Percentiles rank a stretch among this genome's conserved stretches.
Evolutionary conservation across 176 grass and related monocot genomes (phyloP).

Genomic region (Rhynchospora tenuis): DNA sequence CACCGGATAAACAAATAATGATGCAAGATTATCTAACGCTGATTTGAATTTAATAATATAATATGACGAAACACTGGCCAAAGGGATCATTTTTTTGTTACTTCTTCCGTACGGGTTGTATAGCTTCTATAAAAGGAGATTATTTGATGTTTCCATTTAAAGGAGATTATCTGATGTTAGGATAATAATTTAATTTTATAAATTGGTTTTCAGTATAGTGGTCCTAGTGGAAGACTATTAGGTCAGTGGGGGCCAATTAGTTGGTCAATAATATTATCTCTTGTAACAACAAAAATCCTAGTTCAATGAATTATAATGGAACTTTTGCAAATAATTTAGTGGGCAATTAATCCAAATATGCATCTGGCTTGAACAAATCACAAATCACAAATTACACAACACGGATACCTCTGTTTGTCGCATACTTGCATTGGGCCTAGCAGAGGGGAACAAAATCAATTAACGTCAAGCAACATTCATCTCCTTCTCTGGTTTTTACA

Average conservation of each 20-base stretch:
- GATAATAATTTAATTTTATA: not conserved
- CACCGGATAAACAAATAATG: not conserved
- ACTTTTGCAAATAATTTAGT: too few species aligned
- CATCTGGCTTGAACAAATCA: too few species aligned
- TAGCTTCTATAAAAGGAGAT: not conserved
- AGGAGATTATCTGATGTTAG: not conserved
- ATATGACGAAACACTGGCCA: not conserved
- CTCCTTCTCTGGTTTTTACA: not conserved
- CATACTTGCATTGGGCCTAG: not conserved
- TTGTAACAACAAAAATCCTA: not conserved
- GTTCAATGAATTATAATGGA: not conserved
- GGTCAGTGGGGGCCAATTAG: not conserved
- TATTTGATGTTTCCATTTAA: not conserved
- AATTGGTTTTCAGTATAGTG: not conserved
- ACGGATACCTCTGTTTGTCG: not conserved
- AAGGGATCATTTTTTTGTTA: not conserved
- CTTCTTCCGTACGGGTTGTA: not conserved
- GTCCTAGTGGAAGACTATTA: not conserved
- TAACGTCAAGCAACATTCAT: conserved; percentile 16
- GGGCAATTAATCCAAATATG: too few species aligned
- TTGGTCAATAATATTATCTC: not conserved
- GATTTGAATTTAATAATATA: not conserved
- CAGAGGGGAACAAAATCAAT: not conserved
- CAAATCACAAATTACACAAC: not conserved
- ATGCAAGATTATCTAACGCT: not conserved